A percentile compares a stretch with the other conserved stretches of the same genome.
These are phyloP conservation scores for Globisporangium heterothallicum DNA, from an alignment of 352 stramenopile genomes.

Conservation along the genomic window DNA sequence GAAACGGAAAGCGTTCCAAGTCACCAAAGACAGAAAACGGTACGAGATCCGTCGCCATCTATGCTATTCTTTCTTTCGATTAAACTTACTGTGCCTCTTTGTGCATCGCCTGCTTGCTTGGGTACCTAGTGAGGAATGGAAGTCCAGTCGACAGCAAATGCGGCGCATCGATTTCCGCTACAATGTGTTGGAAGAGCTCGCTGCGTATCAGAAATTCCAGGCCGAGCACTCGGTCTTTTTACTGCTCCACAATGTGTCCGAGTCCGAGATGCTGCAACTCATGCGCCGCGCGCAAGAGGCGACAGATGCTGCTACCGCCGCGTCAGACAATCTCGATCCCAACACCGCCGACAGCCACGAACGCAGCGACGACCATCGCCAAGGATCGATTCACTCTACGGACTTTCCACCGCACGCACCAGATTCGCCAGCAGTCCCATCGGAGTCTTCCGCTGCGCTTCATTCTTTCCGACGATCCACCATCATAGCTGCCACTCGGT, in stretches of 20 bases:
- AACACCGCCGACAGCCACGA: not conserved
- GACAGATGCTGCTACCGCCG: not conserved
- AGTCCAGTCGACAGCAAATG: constrained; percentile 36
- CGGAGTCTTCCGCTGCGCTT: not conserved
- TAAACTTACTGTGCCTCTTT: not conserved
- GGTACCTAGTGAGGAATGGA: constrained; percentile 39
- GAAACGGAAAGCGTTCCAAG: constrained; percentile 52
- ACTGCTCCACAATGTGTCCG: constrained; percentile 51
- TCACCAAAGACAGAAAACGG: constrained; percentile 28
- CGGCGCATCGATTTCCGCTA: constrained; percentile 58
- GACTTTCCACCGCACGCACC: not conserved
- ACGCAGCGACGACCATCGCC: not conserved
- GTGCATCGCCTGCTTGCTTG: not conserved
- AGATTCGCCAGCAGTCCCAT: not conserved
- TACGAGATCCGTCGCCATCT: constrained; percentile 8
- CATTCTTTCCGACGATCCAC: not conserved
- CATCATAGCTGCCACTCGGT: not conserved
- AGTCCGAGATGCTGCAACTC: constrained; percentile 51
- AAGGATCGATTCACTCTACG: not conserved
- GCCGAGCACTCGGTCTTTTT: constrained; percentile 62
- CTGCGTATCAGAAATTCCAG: constrained; percentile 54
- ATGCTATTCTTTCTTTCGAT: not conserved
- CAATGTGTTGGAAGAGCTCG: constrained; percentile 64
- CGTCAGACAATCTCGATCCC: not conserved
- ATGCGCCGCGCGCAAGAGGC: constrained; percentile 40